Evolutionary conservation across 2,329 filamentous ascomycete species (phyloP), one percentile per base, ranked within the genome.

Genomic region (Penicillium oxalicum): DNA sequence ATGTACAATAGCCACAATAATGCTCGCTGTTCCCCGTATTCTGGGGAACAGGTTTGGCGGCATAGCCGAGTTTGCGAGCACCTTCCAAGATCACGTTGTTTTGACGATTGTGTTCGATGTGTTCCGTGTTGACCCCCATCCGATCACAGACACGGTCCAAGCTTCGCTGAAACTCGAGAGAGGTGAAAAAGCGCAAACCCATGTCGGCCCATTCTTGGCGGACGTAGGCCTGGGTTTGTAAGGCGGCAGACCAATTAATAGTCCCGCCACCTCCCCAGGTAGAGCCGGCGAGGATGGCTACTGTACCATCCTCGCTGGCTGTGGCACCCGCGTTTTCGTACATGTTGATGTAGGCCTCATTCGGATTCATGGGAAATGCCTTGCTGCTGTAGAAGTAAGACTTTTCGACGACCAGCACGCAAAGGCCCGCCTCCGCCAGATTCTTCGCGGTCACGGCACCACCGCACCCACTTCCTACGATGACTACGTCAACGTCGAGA

Each of bases 181-280:
- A 83, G 0, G 80, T 82, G 65, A 95, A 94, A 59, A 95, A 85
- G 0, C 79, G 77, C 25, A 96, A 72, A 0, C 83, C 83, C 12
- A 71, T 44, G 13, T 79, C 74, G 0, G 87, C 84, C 91, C 91
- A 96, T 69, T 95, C 88, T 56, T 81, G 75, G 3, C 90, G 81
- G 1, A 95, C 87, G 55, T 77, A 87, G 26, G 80, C 82, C 62
- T 91, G 88, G 0, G 88, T 86, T 57, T 84, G 80, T 12, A 84
- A 63, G 4, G 76, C 77, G 5, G 81, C 80, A 25, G 75, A 86
- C 90, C 90, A 96, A 68, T 96, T 96, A 59, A 95, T 70, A 0
- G 88, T 89, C 5, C 90, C 90, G 47, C 91, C 91, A 37, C 91
- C 91, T 28, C 91, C 91, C 81, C 86, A 95, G 29, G 80, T 80